Evolutionary conservation across 108 stramenopile species (phyloP).

Genomic region (Stephanodiscus triporus): DNA sequence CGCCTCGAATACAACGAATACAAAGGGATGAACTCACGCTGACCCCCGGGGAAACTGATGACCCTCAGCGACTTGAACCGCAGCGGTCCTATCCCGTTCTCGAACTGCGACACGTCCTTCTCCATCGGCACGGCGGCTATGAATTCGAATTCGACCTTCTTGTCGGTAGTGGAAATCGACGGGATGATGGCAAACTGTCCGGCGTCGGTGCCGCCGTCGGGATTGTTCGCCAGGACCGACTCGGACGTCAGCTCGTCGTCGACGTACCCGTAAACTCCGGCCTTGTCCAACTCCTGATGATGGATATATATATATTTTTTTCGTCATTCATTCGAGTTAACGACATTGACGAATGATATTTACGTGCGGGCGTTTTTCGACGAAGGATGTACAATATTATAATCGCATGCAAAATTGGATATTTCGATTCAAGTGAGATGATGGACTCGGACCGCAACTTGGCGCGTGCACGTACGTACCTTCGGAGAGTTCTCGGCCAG

Average conservation of each 20-base stretch:
- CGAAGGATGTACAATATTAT: not conserved
- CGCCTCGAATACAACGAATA: not conserved
- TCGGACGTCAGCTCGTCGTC: conserved; percentile 76
- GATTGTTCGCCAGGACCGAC: conserved; percentile 92
- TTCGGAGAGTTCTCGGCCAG: conserved; percentile 55
- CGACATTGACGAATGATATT: not conserved
- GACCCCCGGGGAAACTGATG: conserved; percentile 89
- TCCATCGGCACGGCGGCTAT: conserved; percentile 86
- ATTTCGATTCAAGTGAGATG: not conserved
- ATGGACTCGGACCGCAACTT: not conserved
- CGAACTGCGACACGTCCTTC: conserved; percentile 66
- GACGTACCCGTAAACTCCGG: conserved; percentile 85
- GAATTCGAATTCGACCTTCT: conserved; percentile 82
- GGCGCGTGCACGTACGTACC: conserved; percentile 3
- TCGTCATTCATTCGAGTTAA: not conserved
- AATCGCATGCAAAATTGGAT: not conserved
- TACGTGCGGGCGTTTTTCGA: not conserved
- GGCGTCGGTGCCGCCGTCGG: conserved; percentile 88
- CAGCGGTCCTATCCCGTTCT: conserved; percentile 85
- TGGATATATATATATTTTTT: not conserved
- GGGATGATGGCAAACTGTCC: conserved; percentile 92
- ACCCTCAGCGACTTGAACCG: conserved; percentile 70
- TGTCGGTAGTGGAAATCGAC: conserved; percentile 63
- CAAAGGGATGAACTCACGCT: conserved; percentile 21
- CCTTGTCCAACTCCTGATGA: conserved; percentile 64